Evolutionary conservation across 2,329 filamentous ascomycete genomes (phyloP).

Genomic region (Colletotrichum zoysiae): DNA sequence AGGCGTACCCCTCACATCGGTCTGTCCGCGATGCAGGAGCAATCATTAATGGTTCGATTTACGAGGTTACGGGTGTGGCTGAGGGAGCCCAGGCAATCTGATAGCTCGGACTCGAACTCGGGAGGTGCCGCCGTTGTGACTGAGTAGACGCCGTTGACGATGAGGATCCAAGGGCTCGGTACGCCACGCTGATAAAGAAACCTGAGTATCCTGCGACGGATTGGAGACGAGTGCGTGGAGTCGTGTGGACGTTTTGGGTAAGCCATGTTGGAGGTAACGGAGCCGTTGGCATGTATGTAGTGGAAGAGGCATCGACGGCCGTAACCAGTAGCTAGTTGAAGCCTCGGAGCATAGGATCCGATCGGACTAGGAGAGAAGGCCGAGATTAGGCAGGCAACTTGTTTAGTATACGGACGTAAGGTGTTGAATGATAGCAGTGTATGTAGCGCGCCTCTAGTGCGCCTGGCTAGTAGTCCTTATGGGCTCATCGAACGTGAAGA

Average conservation of each 20-base stretch:
- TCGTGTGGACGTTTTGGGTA: constrained; percentile 7
- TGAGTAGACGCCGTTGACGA: constrained; percentile 29
- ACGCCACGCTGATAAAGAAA: constrained; percentile 37
- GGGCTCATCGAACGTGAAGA: background rate
- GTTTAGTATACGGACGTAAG: constrained; percentile 39
- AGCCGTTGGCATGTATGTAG: background rate
- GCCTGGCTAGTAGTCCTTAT: background rate
- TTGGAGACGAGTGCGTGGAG: background rate
- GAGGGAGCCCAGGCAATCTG: constrained; percentile 5
- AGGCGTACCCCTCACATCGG: constrained; percentile 29
- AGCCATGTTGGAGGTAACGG: background rate
- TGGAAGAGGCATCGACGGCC: constrained; percentile 4
- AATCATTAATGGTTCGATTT: constrained; percentile 36
- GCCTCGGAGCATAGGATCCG: background rate
- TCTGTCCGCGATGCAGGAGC: constrained; percentile 14
- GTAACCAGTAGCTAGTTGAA: constrained; percentile 11
- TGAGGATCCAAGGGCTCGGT: constrained; percentile 25
- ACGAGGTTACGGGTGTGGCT: constrained; percentile 27
- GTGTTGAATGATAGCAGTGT: constrained; percentile 22
- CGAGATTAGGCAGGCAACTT: background rate
- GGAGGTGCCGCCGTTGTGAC: constrained; percentile 35
- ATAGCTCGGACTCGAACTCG: constrained; percentile 14
- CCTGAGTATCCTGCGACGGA: background rate
- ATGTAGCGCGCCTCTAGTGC: constrained; percentile 16
- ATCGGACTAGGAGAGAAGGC: background rate